Percentiles rank a stretch among this genome's conserved stretches.
These are phyloP conservation scores for Skeletonema potamos DNA, from an alignment of 108 stramenopile species.

Conservation along the genomic window DNA sequence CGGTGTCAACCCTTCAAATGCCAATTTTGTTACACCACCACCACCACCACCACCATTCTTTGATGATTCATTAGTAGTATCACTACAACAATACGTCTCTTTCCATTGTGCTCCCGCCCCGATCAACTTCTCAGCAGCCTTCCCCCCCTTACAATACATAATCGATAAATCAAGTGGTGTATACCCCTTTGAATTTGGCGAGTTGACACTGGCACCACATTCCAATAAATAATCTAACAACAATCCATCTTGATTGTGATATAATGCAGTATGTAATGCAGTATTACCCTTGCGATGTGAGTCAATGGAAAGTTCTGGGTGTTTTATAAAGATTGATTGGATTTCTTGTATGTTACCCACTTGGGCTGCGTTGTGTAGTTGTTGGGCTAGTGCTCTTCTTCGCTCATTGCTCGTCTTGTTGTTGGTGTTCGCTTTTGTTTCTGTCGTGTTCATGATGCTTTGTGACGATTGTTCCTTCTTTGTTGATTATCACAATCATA, in stretches of 20 bases:
- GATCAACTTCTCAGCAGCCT: slow-evolving; percentile 15
- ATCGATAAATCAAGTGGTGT: slow-evolving; percentile 11
- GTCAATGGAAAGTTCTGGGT: not conserved
- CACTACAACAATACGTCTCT: not conserved
- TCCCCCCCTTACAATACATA: slow-evolving; percentile 18
- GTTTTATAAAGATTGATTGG: slow-evolving; percentile 4
- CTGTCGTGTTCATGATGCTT: too few relatives aligned
- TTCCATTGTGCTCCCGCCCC: slow-evolving; percentile 10
- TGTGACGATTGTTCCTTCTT: too few relatives aligned
- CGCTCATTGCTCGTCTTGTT: too few relatives aligned
- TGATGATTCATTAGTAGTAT: not conserved
- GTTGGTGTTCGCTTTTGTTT: too few relatives aligned
- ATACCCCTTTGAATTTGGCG: slow-evolving; percentile 21
- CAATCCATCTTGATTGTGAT: slow-evolving; percentile 32
- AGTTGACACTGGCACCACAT: slow-evolving; percentile 20
- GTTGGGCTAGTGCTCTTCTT: slow-evolving; percentile 6
- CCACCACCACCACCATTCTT: not conserved
- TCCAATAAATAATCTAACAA: slow-evolving; percentile 28
- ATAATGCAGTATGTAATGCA: slow-evolving; percentile 23
- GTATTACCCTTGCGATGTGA: slow-evolving; percentile 21
- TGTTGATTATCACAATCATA: too few relatives aligned
- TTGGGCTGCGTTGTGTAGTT: slow-evolving; percentile 21
- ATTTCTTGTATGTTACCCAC: slow-evolving; percentile 19
- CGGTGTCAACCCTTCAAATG: slow-evolving; percentile 16
- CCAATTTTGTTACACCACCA: not conserved